Evolutionary conservation across 2,329 filamentous ascomycete genomes (phyloP).

Genomic region (Cladosporium sp.): DNA sequence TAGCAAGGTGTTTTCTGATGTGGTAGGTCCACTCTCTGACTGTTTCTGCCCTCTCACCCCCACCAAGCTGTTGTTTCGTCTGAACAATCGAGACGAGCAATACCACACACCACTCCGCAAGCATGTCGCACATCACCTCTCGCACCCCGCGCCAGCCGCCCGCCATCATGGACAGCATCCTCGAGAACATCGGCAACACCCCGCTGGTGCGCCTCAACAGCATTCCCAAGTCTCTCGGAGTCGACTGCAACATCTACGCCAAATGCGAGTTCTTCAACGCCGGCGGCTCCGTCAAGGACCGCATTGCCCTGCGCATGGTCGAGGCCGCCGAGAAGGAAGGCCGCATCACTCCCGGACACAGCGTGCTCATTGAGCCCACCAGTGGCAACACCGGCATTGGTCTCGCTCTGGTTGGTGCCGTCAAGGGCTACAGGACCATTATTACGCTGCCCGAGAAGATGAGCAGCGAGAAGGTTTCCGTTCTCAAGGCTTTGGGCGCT

Average conservation of each 20-base stretch:
- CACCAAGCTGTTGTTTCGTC: not conserved
- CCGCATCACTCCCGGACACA: constrained; percentile 94
- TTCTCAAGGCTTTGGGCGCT: constrained; percentile 86
- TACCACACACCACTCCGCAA: constrained; percentile 1
- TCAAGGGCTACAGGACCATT: constrained; percentile 98
- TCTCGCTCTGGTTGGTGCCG: constrained; percentile 84
- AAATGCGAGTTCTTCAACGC: constrained; percentile 46
- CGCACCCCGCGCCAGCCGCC: constrained; percentile 49
- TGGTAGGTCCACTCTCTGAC: not conserved
- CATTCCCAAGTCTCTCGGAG: constrained; percentile 83
- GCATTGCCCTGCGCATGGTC: constrained; percentile 96
- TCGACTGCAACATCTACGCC: constrained; percentile 59
- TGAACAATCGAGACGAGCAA: not conserved
- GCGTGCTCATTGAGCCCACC: constrained; percentile 86
- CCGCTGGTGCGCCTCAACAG: constrained; percentile 93
- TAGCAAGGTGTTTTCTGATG: not conserved
- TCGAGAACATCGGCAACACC: constrained; percentile 89
- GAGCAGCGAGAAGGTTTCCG: constrained; percentile 96
- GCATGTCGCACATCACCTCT: constrained; percentile 35
- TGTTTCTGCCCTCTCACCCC: not conserved
- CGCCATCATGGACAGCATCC: constrained; percentile 62
- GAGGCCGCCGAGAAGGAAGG: constrained; percentile 89
- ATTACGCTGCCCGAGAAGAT: constrained; percentile 99
- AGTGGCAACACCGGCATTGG: constrained; percentile 98
- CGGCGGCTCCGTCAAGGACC: constrained; percentile 85